phyloP scores from a whole-genome alignment of 768 basidiomycete genomes.

The Termitomyces eurrhizus region DNA sequence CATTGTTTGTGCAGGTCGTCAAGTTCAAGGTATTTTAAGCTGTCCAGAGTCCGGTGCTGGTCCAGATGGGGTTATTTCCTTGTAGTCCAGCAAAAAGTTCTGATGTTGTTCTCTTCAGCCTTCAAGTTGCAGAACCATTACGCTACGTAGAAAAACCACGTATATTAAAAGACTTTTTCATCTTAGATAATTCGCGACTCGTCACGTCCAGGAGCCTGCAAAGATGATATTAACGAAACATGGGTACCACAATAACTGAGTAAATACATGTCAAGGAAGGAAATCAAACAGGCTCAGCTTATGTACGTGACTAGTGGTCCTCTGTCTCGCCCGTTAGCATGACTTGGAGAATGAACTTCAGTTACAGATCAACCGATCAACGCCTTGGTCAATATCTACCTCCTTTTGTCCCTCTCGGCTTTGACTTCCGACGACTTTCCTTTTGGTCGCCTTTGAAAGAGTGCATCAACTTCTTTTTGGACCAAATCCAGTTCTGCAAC shows the following conservation, averaged over 20 bases:
- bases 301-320: neutral
- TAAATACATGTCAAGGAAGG: neutral
- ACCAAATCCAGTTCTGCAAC: neutral
- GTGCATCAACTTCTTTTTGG: neutral
- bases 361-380: slow-evolving; percentile 3
- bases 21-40: too few species aligned
- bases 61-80: too few species aligned
- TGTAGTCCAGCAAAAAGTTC: too few species aligned
- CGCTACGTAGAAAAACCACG: too few species aligned
- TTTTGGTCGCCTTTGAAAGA: neutral
- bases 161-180: too few species aligned
- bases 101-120: too few species aligned
- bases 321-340: neutral
- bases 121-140: too few species aligned
- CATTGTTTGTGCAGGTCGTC: too few species aligned
- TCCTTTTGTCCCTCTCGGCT: neutral
- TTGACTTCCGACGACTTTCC: neutral
- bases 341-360: neutral
- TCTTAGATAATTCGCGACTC: neutral
- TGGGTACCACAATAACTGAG: neutral
- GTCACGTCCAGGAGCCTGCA: neutral
- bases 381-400: slow-evolving; percentile 1
- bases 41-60: too few species aligned
- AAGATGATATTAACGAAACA: neutral
- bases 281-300: neutral